phyloP scores from a whole-genome alignment of 2,329 filamentous ascomycete species.

The Colletotrichum sp. region DNA sequence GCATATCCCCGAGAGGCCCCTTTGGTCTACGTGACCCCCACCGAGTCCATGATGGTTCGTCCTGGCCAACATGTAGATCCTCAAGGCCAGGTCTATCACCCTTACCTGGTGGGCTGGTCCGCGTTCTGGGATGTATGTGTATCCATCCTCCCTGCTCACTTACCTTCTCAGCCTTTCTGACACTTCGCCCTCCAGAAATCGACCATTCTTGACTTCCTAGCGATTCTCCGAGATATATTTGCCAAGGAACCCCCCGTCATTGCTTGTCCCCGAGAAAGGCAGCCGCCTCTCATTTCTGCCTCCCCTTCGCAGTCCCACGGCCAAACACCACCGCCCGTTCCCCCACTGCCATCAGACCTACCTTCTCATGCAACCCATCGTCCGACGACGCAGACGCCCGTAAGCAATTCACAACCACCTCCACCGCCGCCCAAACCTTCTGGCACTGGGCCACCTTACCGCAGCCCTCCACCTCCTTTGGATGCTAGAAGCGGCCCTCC shows the following conservation, averaged over 20 bases:
- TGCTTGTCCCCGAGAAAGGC: constrained; percentile 65
- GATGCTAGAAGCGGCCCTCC: constrained; percentile 28
- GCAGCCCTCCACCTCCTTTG: constrained; percentile 25
- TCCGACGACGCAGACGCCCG: constrained; percentile 33
- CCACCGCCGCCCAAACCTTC: constrained; percentile 61
- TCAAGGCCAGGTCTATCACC: constrained; percentile 93
- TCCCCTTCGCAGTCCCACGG: constrained; percentile 32
- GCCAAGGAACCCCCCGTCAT: constrained; percentile 94
- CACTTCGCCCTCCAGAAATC: constrained; percentile 68
- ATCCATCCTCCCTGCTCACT: neutral
- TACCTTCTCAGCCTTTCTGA: neutral
- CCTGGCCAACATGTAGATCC: constrained; percentile 95
- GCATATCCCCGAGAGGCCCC: constrained; percentile 87
- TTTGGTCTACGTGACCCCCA: constrained; percentile 86
- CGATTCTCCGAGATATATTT: constrained; percentile 84
- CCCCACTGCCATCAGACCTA: constrained; percentile 73
- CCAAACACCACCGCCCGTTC: constrained; percentile 68
- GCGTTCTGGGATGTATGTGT: constrained; percentile 86
- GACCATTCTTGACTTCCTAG: constrained; percentile 81
- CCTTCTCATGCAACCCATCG: constrained; percentile 44
- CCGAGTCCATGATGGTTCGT: constrained; percentile 85
- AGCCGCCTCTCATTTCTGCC: constrained; percentile 36
- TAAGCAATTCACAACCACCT: constrained; percentile 43
- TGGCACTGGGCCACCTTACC: constrained; percentile 37
- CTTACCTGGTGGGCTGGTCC: constrained; percentile 89